phyloP scores from a whole-genome alignment of 2,329 filamentous ascomycete genomes.

The Cordyceps cicadae region DNA sequence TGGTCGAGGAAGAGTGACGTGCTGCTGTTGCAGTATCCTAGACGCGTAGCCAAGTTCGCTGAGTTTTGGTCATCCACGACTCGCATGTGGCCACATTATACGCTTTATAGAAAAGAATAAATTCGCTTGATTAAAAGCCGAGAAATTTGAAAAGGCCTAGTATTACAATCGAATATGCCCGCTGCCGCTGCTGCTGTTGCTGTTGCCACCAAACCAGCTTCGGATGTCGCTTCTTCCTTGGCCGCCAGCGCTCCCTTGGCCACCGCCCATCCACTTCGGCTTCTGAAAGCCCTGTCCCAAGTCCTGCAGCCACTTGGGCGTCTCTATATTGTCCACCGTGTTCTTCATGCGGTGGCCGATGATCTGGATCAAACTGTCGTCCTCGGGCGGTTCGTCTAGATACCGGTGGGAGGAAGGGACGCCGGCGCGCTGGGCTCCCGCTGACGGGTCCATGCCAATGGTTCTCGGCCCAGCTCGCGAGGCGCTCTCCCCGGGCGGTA shows the following conservation, averaged over 20 bases:
- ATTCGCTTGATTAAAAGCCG: background rate
- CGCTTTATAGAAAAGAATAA: background rate
- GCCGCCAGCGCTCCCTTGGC: constrained; percentile 33
- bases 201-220: constrained; percentile 47
- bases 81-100: background rate
- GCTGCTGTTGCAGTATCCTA: no score
- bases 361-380: constrained; percentile 75
- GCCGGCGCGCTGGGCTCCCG: constrained; percentile 25
- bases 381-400: constrained; percentile 50
- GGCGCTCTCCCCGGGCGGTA: constrained; percentile 33
- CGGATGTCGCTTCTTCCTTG: constrained; percentile 33
- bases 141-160: background rate
- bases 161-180: constrained; percentile 23
- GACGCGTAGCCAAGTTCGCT: no score
- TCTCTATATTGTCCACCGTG: constrained; percentile 75
- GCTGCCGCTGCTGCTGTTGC: constrained; percentile 28
- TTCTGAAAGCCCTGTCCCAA: constrained; percentile 61
- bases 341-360: constrained; percentile 84
- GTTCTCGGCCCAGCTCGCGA: constrained; percentile 28
- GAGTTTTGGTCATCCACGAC: no score
- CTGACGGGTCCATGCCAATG: constrained; percentile 30
- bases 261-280: constrained; percentile 72
- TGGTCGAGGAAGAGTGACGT: background rate
- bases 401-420: constrained; percentile 20
- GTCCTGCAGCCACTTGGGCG: constrained; percentile 74